These are phyloP conservation scores for Dioscorea cayenensis DNA, from an alignment of 116 monocot genomes.

Conservation along the genomic window DNA sequence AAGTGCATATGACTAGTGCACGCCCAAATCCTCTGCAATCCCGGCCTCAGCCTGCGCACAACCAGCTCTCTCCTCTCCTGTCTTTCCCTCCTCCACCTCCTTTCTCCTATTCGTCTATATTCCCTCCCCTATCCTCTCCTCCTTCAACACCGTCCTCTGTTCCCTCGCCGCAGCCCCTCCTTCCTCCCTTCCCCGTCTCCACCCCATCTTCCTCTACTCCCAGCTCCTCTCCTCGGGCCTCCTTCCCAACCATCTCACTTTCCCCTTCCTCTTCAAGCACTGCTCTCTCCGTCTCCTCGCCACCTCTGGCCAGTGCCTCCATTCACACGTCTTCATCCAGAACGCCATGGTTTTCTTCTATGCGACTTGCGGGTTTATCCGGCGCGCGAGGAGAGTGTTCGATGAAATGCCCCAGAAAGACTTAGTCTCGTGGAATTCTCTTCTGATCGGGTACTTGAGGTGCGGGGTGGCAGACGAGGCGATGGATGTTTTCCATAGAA, in stretches of 20 bases:
- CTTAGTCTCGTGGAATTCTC: constrained; percentile 39
- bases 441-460: constrained; percentile 35
- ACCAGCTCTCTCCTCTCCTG: constrained; percentile 13
- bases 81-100: constrained; percentile 16
- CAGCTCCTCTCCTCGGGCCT: constrained; percentile 19
- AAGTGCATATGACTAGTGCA: constrained; percentile 57
- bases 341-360: constrained; percentile 35
- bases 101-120: constrained; percentile 25
- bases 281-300: constrained; percentile 11
- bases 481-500: constrained; percentile 20
- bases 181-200: not conserved
- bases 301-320: constrained; percentile 17
- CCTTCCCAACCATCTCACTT: constrained; percentile 50
- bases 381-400: constrained; percentile 18
- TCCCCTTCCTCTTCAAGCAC: constrained; percentile 48
- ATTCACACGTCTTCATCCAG: constrained; percentile 26
- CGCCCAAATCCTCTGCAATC: constrained; percentile 22
- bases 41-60: constrained; percentile 6
- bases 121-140: constrained; percentile 18
- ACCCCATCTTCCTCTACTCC: constrained; percentile 24
- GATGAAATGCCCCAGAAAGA: constrained; percentile 33
- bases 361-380: constrained; percentile 4
- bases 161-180: constrained; percentile 11
- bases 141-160: constrained; percentile 41
- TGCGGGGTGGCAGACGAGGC: constrained; percentile 37